A percentile compares a stretch with the other conserved stretches of the same genome.
Conservation (phyloP, 1,139 yeast species). For the Yamadazyma kanchanaburiensis region DNA sequence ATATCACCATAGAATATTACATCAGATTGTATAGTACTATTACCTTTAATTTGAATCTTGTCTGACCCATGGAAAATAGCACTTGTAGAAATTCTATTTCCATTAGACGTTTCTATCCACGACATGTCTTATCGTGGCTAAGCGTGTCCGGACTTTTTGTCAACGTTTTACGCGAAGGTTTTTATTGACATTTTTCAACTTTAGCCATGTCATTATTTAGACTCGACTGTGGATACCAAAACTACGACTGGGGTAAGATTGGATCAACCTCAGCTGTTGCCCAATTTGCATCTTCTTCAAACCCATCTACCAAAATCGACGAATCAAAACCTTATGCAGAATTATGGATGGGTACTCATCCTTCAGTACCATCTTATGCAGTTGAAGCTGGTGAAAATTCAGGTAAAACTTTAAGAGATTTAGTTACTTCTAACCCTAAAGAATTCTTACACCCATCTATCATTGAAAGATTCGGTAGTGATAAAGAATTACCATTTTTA, state of each 20-base stretch:
- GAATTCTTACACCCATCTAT: constrained; percentile 55
- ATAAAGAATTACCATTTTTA: constrained; percentile 78
- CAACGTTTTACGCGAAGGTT: too few species aligned
- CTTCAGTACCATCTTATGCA: constrained; percentile 79
- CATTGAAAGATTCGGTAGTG: constrained; percentile 62
- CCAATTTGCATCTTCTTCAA: constrained; percentile 70
- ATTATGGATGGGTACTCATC: constrained; percentile 99
- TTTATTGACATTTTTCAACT: constrained; percentile 3
- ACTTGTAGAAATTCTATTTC: constrained; percentile 54
- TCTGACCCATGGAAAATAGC: constrained; percentile 30
- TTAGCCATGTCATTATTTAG: constrained; percentile 33
- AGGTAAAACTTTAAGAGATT: constrained; percentile 59
- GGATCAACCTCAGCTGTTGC: constrained; percentile 89
- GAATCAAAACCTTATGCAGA: constrained; percentile 82
- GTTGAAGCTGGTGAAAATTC: constrained; percentile 28
- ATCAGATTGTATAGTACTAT: constrained; percentile 28
- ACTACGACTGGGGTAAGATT: constrained; percentile 84
- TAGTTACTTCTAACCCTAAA: constrained; percentile 60
- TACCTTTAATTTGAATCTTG: constrained; percentile 27
- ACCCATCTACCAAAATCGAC: constrained; percentile 56
- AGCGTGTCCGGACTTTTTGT: too few species aligned
- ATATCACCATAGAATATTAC: constrained; percentile 40
- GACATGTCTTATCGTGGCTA: constrained; percentile 9
- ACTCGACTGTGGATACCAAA: constrained; percentile 59
- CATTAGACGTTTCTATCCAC: constrained; percentile 48